Evolutionary conservation across 495 filamentous ascomycete species (phyloP).

Genomic region (Amniculicola lignicola): DNA sequence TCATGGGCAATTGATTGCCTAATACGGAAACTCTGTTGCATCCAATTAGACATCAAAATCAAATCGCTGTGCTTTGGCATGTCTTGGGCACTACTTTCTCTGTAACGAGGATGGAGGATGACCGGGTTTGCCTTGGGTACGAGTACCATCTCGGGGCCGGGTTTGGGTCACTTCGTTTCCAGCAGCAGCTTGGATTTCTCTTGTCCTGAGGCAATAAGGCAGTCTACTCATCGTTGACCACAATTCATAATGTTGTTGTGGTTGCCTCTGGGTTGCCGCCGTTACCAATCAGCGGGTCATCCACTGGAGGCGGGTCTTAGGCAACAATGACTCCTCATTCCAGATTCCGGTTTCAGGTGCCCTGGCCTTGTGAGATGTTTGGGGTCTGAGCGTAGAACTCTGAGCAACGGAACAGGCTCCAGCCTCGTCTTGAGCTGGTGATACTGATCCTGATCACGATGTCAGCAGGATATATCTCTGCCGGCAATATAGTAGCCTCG

Average conservation of each 20-base stretch:
- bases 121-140: too few species aligned
- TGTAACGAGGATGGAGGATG: too few species aligned
- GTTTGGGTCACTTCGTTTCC: too few species aligned
- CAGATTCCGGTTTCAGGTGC: neutral
- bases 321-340: slow-evolving; percentile 1
- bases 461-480: slow-evolving; percentile 7
- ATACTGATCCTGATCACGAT: slow-evolving; percentile 4
- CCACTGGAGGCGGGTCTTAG: neutral
- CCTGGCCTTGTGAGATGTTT: neutral
- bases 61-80: too few species aligned
- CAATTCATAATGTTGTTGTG: neutral
- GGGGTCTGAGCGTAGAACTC: neutral
- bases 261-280: neutral
- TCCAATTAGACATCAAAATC: too few species aligned
- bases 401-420: slow-evolving; percentile 12
- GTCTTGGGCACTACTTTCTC: too few species aligned
- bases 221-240: neutral
- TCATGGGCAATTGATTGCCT: too few species aligned
- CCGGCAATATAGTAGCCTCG: slow-evolving; percentile 4
- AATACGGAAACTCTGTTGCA: too few species aligned
- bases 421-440: neutral
- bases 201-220: too few species aligned
- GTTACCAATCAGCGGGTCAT: neutral
- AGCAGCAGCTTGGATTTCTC: too few species aligned
- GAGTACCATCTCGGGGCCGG: too few species aligned